phyloP scores from a whole-genome alignment of 2,329 filamentous ascomycete genomes.

The Alternaria rosae region DNA sequence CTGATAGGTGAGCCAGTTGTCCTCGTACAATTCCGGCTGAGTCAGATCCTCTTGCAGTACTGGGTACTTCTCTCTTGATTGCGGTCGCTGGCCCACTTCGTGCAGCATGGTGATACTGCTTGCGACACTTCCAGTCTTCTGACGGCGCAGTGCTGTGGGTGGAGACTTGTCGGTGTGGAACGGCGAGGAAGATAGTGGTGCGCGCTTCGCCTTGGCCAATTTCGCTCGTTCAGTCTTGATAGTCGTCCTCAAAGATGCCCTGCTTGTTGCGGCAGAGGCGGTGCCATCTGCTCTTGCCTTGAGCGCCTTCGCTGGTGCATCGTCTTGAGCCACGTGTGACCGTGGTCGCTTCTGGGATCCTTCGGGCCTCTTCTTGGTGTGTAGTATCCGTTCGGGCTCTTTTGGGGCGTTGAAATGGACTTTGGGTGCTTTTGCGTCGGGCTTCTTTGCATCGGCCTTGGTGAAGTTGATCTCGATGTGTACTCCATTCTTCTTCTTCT shows the following conservation, averaged over 20 bases:
- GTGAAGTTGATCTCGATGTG: conserved; percentile 44
- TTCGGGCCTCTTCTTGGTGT: conserved; percentile 34
- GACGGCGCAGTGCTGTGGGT: conserved; percentile 42
- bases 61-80: conserved; percentile 55
- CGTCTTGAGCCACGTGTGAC: conserved; percentile 41
- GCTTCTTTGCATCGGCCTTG: conserved; percentile 35
- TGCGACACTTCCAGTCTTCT: conserved; percentile 30
- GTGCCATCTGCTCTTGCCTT: conserved; percentile 40
- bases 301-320: conserved; percentile 46
- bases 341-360: conserved; percentile 44
- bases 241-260: conserved; percentile 31
- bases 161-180: conserved; percentile 48
- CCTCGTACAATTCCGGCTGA: conserved; percentile 67
- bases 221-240: conserved; percentile 38
- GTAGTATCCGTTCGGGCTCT: conserved; percentile 22
- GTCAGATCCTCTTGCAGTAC: conserved; percentile 62
- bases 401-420: conserved; percentile 41
- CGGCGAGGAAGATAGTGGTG: conserved; percentile 44
- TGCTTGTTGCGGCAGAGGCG: conserved; percentile 35
- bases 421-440: conserved; percentile 31
- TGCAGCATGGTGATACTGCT: conserved; percentile 46
- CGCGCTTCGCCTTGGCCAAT: conserved; percentile 26
- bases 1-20: conserved; percentile 68
- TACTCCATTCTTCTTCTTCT: conserved; percentile 34
- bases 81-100: conserved; percentile 39